Evolutionary conservation across 2,329 filamentous ascomycete genomes (phyloP).

Genomic region (Pyrenophora teres): DNA sequence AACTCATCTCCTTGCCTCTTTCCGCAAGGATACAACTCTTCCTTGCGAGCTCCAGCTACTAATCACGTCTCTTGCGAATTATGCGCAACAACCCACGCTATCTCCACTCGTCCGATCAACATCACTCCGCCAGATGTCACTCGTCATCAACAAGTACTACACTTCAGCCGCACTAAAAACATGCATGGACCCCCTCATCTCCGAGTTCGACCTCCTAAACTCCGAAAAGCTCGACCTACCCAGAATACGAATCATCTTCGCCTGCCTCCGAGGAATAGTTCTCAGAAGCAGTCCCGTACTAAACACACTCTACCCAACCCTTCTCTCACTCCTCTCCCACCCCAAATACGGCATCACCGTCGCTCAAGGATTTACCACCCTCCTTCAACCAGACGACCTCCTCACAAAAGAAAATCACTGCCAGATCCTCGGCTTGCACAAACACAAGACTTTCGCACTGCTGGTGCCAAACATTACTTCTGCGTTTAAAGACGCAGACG

Average conservation of each 20-base stretch:
- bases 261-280: slow-evolving; percentile 64
- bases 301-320: slow-evolving; percentile 47
- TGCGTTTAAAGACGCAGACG: slow-evolving; percentile 54
- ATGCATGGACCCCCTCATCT: slow-evolving; percentile 48
- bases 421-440: slow-evolving; percentile 64
- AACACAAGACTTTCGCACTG: slow-evolving; percentile 66
- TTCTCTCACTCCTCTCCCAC: slow-evolving; percentile 58
- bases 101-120: slow-evolving; percentile 38
- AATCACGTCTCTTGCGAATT: slow-evolving; percentile 46
- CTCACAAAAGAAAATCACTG: slow-evolving; percentile 65
- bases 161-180: slow-evolving; percentile 47
- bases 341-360: slow-evolving; percentile 56
- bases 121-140: slow-evolving; percentile 51
- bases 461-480: slow-evolving; percentile 61
- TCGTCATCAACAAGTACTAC: slow-evolving; percentile 56
- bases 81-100: slow-evolving; percentile 38
- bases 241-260: slow-evolving; percentile 62
- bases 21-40: slow-evolving; percentile 44
- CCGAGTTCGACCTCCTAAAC: slow-evolving; percentile 38
- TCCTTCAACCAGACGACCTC: slow-evolving; percentile 65
- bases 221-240: slow-evolving; percentile 42
- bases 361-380: slow-evolving; percentile 62
- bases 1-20: slow-evolving; percentile 61
- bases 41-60: slow-evolving; percentile 40
- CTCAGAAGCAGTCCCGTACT: slow-evolving; percentile 58